Base-by-base conservation (phyloP, 768 basidiomycete species). In the Galerina sulciceps region DNA sequence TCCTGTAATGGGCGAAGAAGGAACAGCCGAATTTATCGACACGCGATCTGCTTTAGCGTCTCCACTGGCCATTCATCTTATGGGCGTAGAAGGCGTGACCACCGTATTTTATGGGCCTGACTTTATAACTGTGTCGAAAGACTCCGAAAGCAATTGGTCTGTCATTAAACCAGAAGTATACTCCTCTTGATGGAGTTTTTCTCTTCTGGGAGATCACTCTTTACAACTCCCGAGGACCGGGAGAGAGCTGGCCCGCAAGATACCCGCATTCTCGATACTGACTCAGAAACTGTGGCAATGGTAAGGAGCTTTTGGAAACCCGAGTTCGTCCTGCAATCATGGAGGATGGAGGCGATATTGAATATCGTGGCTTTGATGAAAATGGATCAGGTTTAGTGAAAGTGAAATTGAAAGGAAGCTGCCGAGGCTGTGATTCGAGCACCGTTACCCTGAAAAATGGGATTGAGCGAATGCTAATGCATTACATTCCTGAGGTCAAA, bases 341-440 rank as follows among this genome's bases (percentile, higher is more conserved):
- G 92, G 97, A 99, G 72, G 96, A 99, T 56, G 97, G 97, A 0
- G 97, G 97, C 2, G 97, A 99, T 71, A 95, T 99, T 57, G 96
- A 99, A 75, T 99, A 92, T 71, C 85, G 89, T 36, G 95, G 93
- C 3, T 96, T 99, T 67, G 82, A 85, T 49, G 93, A 96, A 63
- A 86, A 85, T 18, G 92, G 91, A 2, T 73, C 77, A 20, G 92
- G 92, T 0, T 67, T 91, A 31, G 96, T 99, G 5, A 85, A 84
- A 70, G 81, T 99, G 31, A 96, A 91, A 73, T 80, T 99, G 59
- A 99, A 99, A 80, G 97, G 97, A 26, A 96, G 94, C 69, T 99
- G 97, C 75, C 80, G 97, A 71, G 97, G 97, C 13, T 99, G 97
- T 72, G 87, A 87, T 62, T 94, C 93, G 34, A 96, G 93, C 71